Base-by-base conservation (phyloP, 2,329 filamentous ascomycete species). In the Penicillium freii region DNA sequence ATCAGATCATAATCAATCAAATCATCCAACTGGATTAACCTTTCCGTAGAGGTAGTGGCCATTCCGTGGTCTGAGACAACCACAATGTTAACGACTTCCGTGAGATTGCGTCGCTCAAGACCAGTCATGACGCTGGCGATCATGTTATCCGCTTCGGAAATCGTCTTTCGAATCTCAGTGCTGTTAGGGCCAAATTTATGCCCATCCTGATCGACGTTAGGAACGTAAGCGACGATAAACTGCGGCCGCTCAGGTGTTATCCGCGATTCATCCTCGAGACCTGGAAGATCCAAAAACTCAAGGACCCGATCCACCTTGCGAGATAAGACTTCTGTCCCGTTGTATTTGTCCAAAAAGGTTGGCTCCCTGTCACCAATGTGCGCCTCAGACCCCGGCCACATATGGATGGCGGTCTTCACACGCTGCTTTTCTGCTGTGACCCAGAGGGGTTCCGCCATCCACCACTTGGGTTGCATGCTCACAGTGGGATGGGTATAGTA, bases 21-120 rank as follows among this genome's bases (percentile, higher is more conserved):
- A 69, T 97, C 91, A 62, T 99, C 94, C 2, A 97, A 80, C 74
- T 97, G 94, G 27, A 97, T 83, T 45, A 97, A 79, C 11, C 94
- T 84, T 19, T 86, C 81, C 0, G 84, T 85, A 58, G 92, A 90
- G 0, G 94, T 97, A 0, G 92, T 96, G 1, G 94, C 94, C 94
- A 99, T 99, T 50, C 94, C 94, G 71, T 99, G 94, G 71, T 99
- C 94, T 0, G 92, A 97, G 2, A 99, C 93, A n/a, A 99, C 83
- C 34, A 99, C 87, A 8, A 99, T 83, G 64, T 99, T 99, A 70
- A 97, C 91, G 59, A 99, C 89, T 21, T 88, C 72, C 0, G 92
- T 96, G 50, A 99, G 77, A 71, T 97, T 97, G 48, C 94, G 87
- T 46, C 83, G 77, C 60, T 92, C 84, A 0, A 99, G 80, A 0